Percentiles rank a stretch among this genome's conserved stretches.
phyloP scores from a whole-genome alignment of 768 basidiomycete species.

The Gautieria morchelliformis region DNA sequence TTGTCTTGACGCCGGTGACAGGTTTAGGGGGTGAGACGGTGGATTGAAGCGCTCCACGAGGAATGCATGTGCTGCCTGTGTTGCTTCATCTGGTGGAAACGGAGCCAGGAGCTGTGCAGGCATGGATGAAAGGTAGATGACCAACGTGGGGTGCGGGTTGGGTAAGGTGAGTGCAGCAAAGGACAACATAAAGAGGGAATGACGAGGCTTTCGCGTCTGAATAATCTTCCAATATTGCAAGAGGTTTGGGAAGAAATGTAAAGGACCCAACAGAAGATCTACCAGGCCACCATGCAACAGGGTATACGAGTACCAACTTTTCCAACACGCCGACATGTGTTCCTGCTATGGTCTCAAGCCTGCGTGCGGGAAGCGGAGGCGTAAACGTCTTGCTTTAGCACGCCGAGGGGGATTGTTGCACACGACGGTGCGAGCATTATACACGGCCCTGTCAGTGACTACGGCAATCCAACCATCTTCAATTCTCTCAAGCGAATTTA shows the following conservation, averaged over 20 bases:
- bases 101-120: slow-evolving; percentile 5
- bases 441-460: not conserved
- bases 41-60: slow-evolving; percentile 7
- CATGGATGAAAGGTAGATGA: slow-evolving; percentile 15
- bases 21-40: slow-evolving; percentile 9
- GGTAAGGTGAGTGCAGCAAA: slow-evolving; percentile 4
- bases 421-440: not conserved
- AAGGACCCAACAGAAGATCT: not conserved
- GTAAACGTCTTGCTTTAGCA: slow-evolving; percentile 17
- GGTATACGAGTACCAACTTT: slow-evolving; percentile 19
- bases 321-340: slow-evolving; percentile 17
- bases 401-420: slow-evolving; percentile 16
- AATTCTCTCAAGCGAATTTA: not conserved
- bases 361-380: slow-evolving; percentile 14
- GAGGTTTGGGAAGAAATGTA: not conserved
- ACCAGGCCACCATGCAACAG: slow-evolving; percentile 17
- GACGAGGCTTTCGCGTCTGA: not conserved
- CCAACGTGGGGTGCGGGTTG: slow-evolving; percentile 13
- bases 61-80: slow-evolving; percentile 10
- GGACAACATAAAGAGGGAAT: slow-evolving; percentile 10
- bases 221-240: not conserved
- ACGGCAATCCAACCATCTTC: not conserved
- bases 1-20: slow-evolving; percentile 16
- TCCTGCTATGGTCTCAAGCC: slow-evolving; percentile 9
- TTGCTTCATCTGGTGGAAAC: slow-evolving; percentile 4